Base-by-base conservation (phyloP, 148 eudicot species). In the Rhododendron kiyosumense region DNA sequence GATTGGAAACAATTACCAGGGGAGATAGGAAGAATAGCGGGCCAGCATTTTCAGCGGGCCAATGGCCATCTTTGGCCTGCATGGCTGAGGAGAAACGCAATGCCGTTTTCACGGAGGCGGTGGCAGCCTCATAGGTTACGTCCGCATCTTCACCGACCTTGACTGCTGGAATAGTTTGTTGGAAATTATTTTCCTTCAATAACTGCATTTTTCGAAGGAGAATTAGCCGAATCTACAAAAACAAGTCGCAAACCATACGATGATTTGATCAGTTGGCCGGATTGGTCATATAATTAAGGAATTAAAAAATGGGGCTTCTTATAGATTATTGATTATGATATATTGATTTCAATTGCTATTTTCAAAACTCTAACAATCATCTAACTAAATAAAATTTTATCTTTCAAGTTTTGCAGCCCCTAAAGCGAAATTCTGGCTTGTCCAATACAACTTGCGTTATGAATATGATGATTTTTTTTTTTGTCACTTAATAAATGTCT, bases 21-120 rank as follows among this genome's bases (percentile, higher is more conserved):
- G 88, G 88, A 83, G 88, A 85, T 6, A 83, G 18, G 65, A 86
- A 86, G 77, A 38, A 86, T 8, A 86, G 45, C 17, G 88, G 88
- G 7, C 88, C 88, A 0, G 88, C 85, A 75, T 86, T 86, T 63
- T 86, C 88, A 2, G 88, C 88, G 2, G 88, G 81, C 88, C 88
- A 86, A 28, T 86, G 88, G 11, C 88, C 88, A 65, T 86, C 88
- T 14, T 59, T 82, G 17, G 82, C 73, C 41, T 86, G 88, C 76
- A 86, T 86, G 4, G 85, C 88, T 2, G 63, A 78, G 20, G 46
- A 45, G 54, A 82, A 86, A 7, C 24, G 45, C 13, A 83, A 32
- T 2, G 85, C 88, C 49, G 82, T 76, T 59, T 86, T 86, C 46
- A 86, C 2, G 12, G 88, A 28, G 10, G 20, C 20, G 3, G 81